Evolutionary conservation across 495 filamentous ascomycete genomes (phyloP), one percentile per base, ranked within the genome.

Genomic region (Aspergillus baeticus): DNA sequence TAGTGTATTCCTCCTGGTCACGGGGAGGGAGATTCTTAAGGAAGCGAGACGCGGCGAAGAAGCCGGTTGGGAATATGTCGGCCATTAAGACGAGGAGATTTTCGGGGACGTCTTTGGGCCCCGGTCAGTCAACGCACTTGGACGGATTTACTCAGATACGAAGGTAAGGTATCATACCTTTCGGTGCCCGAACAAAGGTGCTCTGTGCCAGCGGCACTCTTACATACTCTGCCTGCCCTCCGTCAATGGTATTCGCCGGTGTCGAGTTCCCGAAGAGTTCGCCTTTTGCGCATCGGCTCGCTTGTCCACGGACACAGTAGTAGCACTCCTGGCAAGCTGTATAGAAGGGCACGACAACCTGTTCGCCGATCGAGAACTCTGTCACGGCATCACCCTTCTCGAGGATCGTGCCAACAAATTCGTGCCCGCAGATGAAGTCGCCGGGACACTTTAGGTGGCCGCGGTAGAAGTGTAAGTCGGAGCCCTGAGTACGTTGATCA

Each of bases 221-320:
- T 14, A 94, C 86, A 67, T 86, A 96, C 66, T 95, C 88, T 5
- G 92, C 92, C 69, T 96, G 91, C 2, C 80, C 90, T 38, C 91
- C 91, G 64, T 94, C 91, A 13, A 96, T 49, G 26, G 26, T 29
- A 29, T 29, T 29, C 26, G 26, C 26, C 26, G 26, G 26, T 8
- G 0, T 66, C 2, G 74, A 64, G 14, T 75, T 82, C n/a, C 92
- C 92, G 62, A 90, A 95, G 3, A 95, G 77, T 26, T 77, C 64
- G n/a, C 75, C 70, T 44, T 85, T 79, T 5, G 69, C 69, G 69
- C 91, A 96, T 46, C 91, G 64, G n/a, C 60, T 63, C 10, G 65
- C 53, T 14, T 61, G 59, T 0, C 63, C 61, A 6, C 62, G 55
- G 3, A 15, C 76, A 75, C 92, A 96, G 75, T 94, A 96, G 77